Evolutionary conservation across 345 rosid species (phyloP), one percentile per base, ranked within the genome.

Genomic region (Murraya koenigii): DNA sequence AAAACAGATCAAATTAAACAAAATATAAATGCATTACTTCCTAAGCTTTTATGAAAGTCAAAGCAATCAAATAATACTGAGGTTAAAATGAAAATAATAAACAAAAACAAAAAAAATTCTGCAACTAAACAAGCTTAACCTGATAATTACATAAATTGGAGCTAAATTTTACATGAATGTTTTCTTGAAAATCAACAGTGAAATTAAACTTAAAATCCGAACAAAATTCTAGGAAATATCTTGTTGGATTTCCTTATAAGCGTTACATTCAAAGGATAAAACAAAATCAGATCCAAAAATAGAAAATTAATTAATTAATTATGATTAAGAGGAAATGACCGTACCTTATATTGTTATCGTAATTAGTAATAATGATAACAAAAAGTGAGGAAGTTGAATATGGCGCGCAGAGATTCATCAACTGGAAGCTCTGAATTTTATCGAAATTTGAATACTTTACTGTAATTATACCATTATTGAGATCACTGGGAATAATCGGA

Each of bases 221-320:
- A 72, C 64, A 55, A 33, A 71, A 22, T 54, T 33, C 25, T 26
- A 33, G 5, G 8, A 13, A 7, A 52, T 49, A 30, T 25, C 33
- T n/a, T 28, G 26, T 22, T 23, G 19, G 60, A 62, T 74, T 38
- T 74, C 60, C 64, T 19, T 35, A 33, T 9, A 32, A 8, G 9
- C 39, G 17, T 30, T 44, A 71, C 36, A 26, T 59, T 39, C 17
- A 59, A 17, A 8, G 56, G 11, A 60, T 41, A 30, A 41, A 30
- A 69, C 10, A 69, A 69, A 23, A 75, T 20, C 70, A 63, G 77
- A 63, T 75, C 77, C 60, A 32, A 38, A 32, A 38, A 2, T 69
- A 11, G 22, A 56, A 23, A 72, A 23, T 7, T 0, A 38, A 38
- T 14, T 7, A 22, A 23, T 2, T 3, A 23, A n/a, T 9, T 8